Evolutionary conservation across 2,329 filamentous ascomycete species (phyloP), one percentile per base, ranked within the genome.

Genomic region (Pseudogymnoascus sp.): DNA sequence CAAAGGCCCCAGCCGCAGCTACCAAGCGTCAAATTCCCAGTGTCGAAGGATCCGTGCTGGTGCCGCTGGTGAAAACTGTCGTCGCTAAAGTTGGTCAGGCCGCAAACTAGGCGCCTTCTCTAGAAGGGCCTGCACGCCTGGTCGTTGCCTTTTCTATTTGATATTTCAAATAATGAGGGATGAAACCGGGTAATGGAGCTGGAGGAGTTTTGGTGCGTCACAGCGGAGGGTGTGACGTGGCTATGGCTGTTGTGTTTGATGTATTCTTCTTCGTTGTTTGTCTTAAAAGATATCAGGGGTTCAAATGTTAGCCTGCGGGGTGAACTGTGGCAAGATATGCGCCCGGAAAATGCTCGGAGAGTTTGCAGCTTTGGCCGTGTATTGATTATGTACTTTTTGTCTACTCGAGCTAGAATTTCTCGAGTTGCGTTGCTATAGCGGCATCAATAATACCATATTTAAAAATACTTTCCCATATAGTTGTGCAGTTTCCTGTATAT

Each of bases 201-300:
- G 25, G 25, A 29, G n/a, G 44, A 33, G 8, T 6, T 55, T 33
- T 7, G 44, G 27, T 27, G 10, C 12, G n/a, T 12, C 10, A 15
- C 7, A 12, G 48, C 10, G 44, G 44, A 35, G 48, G 29, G 13
- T 21, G 7, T 33, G 48, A 13, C 12, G 15, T 55, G 48, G 15
- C 21, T 33, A 17, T 21, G 8, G 4, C 29, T 33, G n/a, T 13
- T 12, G 35, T 44, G 21, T 27, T 10, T 51, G 44, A 33, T 55
- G 29, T 55, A 55, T 55, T 55, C 29, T 55, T 55, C 29, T 55
- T 55, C 48, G n/a, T 55, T 33, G 17, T 15, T 55, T 55, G 48
- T 55, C 48, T 55, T 55, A 55, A 55, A 35, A 21, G 21, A 55
- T 55, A 55, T 55, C 29, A 55, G 48, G 29, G 48, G 9, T 55